phyloP scores from a whole-genome alignment of 2,329 filamentous ascomycete genomes.

The Davidsoniella australis region DNA sequence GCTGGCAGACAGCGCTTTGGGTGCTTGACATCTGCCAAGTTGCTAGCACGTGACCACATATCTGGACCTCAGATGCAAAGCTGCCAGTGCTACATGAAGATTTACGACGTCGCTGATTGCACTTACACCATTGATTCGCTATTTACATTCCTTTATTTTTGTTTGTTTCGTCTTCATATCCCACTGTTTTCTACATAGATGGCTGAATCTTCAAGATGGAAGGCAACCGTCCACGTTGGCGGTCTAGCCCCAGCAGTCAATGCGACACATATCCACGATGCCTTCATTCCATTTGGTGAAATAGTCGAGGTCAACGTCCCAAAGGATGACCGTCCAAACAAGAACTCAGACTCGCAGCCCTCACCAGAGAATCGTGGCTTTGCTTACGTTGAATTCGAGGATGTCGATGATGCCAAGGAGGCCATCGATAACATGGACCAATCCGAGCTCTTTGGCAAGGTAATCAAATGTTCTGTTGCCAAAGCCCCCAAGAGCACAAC shows the following conservation, averaged over 20 bases:
- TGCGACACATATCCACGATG: slow-evolving; percentile 59
- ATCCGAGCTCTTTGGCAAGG: slow-evolving; percentile 79
- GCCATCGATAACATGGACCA: slow-evolving; percentile 99
- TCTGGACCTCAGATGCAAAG: neutral
- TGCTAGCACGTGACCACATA: slow-evolving; percentile 7
- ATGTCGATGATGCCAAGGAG: slow-evolving; percentile 70
- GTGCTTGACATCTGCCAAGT: neutral
- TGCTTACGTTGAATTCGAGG: slow-evolving; percentile 89
- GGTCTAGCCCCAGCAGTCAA: slow-evolving; percentile 71
- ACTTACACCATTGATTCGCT: neutral
- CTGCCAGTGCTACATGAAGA: neutral
- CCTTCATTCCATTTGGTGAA: slow-evolving; percentile 93
- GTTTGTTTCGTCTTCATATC: neutral
- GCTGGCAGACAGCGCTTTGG: neutral
- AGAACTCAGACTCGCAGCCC: neutral
- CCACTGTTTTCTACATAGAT: slow-evolving; percentile 28
- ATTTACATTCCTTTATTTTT: neutral
- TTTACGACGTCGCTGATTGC: neutral
- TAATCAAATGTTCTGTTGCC: slow-evolving; percentile 81
- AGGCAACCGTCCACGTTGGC: slow-evolving; percentile 83
- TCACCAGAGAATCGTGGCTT: slow-evolving; percentile 63
- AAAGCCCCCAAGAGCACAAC: slow-evolving; percentile 81
- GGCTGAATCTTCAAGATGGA: slow-evolving; percentile 70
- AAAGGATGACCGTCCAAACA: slow-evolving; percentile 64
- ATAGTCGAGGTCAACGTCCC: slow-evolving; percentile 83